Evolutionary conservation across 1,284 basidiomycete species (phyloP), one percentile per base, ranked within the genome.

Genomic region (Naganishia sp.): DNA sequence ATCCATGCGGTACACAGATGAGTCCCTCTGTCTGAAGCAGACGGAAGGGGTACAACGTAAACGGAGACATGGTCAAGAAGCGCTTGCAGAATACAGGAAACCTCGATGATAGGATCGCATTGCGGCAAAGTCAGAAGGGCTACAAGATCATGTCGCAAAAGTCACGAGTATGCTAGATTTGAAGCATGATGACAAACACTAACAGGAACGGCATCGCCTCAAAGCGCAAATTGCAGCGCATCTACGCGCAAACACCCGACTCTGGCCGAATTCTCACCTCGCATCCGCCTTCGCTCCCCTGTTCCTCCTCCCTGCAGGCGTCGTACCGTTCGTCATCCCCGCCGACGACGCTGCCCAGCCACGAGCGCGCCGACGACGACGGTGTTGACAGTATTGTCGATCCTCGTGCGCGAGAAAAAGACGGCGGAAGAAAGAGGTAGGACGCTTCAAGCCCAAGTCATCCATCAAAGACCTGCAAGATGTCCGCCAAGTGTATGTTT

Each of bases 401-500:
- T 39, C 36, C 18, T 55, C 53, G 53, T 31, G 28, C 18, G 28
- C 36, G 53, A 36, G 36, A 28, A 21, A 3, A 15, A 21, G 49
- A 15, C 21, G 25, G 21, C 13, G 49, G 28, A 50, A 23, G 13
- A 25, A 28, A 21, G 15, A 25, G 36, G 46, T 46, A 48, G 44
- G 56, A 59, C 44, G 31, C 48, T 61, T 61, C 48, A 61, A 61
- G 59, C 59, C 59, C 48, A 61, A 49, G 36, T 39, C 59, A 61
- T 61, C 59, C 50, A 61, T 61, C 59, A 61, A 61, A 52, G 59
- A 56, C 43, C 65, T 42, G 57, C 65, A 71, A 68, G 48, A 75
- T 76, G 75, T 76, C 75, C 70, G 73, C 73, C 67, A 76, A 76
- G 68, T 70, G 75, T 76, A 67, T 73, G 75, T 68, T 13, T 21